Evolutionary conservation across 2,329 filamentous ascomycete species (phyloP).

Genomic region (Didymella lethalis): DNA sequence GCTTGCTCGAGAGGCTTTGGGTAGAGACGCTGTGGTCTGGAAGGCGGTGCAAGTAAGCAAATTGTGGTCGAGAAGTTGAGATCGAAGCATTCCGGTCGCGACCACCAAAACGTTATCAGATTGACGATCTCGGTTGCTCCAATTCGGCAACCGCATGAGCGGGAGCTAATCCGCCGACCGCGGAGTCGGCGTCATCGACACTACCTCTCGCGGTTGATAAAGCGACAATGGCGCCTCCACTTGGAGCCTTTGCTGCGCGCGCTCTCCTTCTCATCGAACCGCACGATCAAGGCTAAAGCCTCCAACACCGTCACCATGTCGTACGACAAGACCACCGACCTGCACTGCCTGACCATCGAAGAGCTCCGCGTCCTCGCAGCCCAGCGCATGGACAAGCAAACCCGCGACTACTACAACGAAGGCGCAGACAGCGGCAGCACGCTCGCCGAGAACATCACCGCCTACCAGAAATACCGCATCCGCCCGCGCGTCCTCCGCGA

Average conservation of each 20-base stretch:
- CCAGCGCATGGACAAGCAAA: constrained; percentile 44
- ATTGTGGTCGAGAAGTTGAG: neutral
- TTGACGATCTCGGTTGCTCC: neutral
- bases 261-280: too few relatives aligned
- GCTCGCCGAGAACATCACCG: constrained; percentile 37
- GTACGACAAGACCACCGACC: constrained; percentile 27
- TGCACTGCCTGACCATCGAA: constrained; percentile 40
- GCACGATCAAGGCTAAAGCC: neutral
- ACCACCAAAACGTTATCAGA: constrained; percentile 11
- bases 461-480: constrained; percentile 44
- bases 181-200: constrained; percentile 24
- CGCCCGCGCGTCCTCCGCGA: constrained; percentile 51
- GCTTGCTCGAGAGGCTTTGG: neutral
- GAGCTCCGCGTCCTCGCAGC: constrained; percentile 38
- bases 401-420: constrained; percentile 42
- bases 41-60: neutral
- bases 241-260: neutral
- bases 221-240: constrained; percentile 11
- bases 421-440: constrained; percentile 36
- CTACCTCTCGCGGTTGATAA: constrained; percentile 10
- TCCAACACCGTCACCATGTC: constrained; percentile 20
- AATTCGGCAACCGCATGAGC: constrained; percentile 16
- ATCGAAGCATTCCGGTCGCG: neutral
- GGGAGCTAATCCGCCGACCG: constrained; percentile 14
- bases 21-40: neutral